These are phyloP conservation scores for Ceratobasidium sp. DNA, from an alignment of 1,284 basidiomycete species.

Conservation along the genomic window DNA sequence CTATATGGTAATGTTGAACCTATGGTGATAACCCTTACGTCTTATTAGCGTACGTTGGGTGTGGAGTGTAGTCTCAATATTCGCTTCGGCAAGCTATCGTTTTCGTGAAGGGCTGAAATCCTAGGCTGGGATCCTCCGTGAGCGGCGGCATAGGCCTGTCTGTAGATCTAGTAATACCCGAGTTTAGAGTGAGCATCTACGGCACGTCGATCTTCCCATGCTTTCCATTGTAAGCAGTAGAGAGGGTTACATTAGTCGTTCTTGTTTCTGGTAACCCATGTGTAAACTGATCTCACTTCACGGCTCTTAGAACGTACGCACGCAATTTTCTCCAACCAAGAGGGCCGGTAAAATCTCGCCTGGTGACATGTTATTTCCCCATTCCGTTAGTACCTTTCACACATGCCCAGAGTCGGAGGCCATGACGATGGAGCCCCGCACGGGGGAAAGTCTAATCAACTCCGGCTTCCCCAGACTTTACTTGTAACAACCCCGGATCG, in stretches of 20 bases:
- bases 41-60: too few relatives aligned
- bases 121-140: too few relatives aligned
- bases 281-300: neutral
- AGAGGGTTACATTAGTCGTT: neutral
- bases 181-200: neutral
- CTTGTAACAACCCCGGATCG: constrained; percentile 4
- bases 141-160: too few relatives aligned
- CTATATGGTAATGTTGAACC: too few relatives aligned
- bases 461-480: neutral
- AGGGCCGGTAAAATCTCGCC: constrained; percentile 23
- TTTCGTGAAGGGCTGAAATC: too few relatives aligned
- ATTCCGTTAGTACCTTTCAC: neutral
- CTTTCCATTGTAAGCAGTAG: neutral
- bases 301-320: neutral
- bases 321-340: too few relatives aligned
- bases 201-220: neutral
- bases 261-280: neutral
- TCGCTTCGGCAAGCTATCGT: too few relatives aligned
- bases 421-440: neutral
- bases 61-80: too few relatives aligned
- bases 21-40: too few relatives aligned
- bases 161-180: neutral
- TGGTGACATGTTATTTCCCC: neutral
- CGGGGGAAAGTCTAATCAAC: neutral
- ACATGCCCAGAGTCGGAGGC: too few relatives aligned